Evolutionary conservation across 768 basidiomycete genomes (phyloP).

Genomic region (Multifurca ochricompacta): DNA sequence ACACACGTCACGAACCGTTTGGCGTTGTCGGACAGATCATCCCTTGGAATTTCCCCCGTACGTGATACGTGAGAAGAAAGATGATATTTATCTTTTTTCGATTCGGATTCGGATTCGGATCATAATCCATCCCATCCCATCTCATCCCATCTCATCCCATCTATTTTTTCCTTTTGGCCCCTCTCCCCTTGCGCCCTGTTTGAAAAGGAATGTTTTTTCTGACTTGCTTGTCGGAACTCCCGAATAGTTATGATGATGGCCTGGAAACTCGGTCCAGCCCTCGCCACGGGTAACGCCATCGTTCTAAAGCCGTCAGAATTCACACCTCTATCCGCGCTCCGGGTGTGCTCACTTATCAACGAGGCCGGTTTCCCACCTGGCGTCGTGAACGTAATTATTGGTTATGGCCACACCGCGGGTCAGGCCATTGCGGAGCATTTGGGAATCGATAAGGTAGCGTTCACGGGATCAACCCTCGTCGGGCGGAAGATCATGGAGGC

Average conservation of each 20-base stretch:
- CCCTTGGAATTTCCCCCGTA: conserved; percentile 59
- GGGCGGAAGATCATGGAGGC: conserved; percentile 60
- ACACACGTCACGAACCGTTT: conserved; percentile 56
- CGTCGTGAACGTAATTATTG: conserved; percentile 52
- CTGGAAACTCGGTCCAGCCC: conserved; percentile 57
- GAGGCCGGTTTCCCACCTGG: conserved; percentile 60
- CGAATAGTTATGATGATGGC: conserved; percentile 42
- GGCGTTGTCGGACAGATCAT: conserved; percentile 53
- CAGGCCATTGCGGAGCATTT: conserved; percentile 48
- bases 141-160: too few species aligned
- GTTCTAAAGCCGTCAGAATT: conserved; percentile 63
- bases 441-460: conserved; percentile 59
- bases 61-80: too few species aligned
- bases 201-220: too few species aligned
- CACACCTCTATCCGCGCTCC: conserved; percentile 51
- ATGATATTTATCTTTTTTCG: too few species aligned
- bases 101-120: too few species aligned
- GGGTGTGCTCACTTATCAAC: conserved; percentile 36
- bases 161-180: too few species aligned
- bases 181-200: neutral
- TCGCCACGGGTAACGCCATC: conserved; percentile 54
- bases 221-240: neutral
- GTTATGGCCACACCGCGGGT: conserved; percentile 49
- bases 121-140: too few species aligned
- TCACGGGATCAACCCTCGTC: conserved; percentile 62